These are phyloP conservation scores for Fusarium globosum DNA, from an alignment of 2,329 filamentous ascomycete genomes.

Conservation along the genomic window DNA sequence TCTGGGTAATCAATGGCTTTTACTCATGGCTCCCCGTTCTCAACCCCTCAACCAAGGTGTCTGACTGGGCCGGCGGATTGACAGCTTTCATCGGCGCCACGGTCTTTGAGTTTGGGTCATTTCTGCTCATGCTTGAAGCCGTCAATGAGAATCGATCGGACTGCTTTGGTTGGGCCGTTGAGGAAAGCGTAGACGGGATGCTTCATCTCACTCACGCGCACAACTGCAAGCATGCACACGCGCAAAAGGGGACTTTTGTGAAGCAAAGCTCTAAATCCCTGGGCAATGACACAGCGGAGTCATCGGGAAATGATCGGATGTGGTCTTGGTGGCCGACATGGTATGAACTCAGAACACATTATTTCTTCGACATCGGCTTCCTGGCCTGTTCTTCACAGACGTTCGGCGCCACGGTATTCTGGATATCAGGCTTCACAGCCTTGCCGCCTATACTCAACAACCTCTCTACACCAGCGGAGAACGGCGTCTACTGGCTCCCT, in stretches of 20 bases:
- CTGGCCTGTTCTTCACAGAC: slow-evolving; percentile 68
- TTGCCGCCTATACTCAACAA: slow-evolving; percentile 63
- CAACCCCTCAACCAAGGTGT: slow-evolving; percentile 63
- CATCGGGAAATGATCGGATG: slow-evolving; percentile 18
- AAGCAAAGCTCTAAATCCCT: background rate
- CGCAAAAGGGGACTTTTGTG: slow-evolving; percentile 39
- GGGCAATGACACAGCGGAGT: background rate
- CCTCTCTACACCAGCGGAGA: slow-evolving; percentile 49
- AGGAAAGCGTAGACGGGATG: slow-evolving; percentile 47
- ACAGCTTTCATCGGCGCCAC: slow-evolving; percentile 75
- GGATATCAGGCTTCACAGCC: slow-evolving; percentile 71
- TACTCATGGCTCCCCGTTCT: slow-evolving; percentile 63
- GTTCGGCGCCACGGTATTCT: slow-evolving; percentile 71
- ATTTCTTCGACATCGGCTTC: slow-evolving; percentile 62
- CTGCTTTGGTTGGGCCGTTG: slow-evolving; percentile 77
- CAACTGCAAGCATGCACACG: slow-evolving; percentile 45
- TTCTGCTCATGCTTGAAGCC: slow-evolving; percentile 73
- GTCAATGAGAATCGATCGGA: slow-evolving; percentile 73
- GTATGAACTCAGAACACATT: slow-evolving; percentile 68
- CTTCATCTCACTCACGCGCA: slow-evolving; percentile 24
- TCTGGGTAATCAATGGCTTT: slow-evolving; percentile 71
- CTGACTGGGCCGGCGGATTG: slow-evolving; percentile 66
- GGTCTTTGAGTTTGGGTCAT: slow-evolving; percentile 72
- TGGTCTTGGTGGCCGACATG: slow-evolving; percentile 72
- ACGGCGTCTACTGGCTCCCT: slow-evolving; percentile 69